Conservation (phyloP, 2,329 filamentous ascomycete species). For the Diaporthe aspalathi region DNA sequence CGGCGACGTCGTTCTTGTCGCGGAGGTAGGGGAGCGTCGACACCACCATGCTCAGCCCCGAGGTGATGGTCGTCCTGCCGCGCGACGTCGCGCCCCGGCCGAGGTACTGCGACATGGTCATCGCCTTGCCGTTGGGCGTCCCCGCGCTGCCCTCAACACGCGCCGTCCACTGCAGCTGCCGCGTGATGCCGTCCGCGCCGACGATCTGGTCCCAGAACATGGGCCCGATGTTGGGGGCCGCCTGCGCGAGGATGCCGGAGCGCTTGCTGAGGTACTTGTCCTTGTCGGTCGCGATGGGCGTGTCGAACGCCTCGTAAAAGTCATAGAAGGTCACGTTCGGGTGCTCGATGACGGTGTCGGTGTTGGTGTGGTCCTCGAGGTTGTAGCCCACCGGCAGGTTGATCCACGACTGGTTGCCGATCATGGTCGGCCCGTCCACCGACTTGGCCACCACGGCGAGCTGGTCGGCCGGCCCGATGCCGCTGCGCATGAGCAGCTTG, state of each 20-base stretch:
- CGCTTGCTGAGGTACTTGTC: constrained; percentile 59
- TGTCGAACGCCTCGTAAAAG: constrained; percentile 71
- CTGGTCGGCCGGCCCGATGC: constrained; percentile 74
- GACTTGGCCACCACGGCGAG: constrained; percentile 63
- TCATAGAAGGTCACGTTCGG: constrained; percentile 68
- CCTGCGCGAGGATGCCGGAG: constrained; percentile 71
- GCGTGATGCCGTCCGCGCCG: constrained; percentile 68
- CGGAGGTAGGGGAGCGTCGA: constrained; percentile 69
- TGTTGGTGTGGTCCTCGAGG: constrained; percentile 65
- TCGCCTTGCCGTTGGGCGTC: constrained; percentile 50
- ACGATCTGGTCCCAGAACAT: constrained; percentile 70
- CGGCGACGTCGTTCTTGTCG: constrained; percentile 68
- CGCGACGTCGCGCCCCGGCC: constrained; percentile 72
- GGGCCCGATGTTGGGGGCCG: constrained; percentile 73
- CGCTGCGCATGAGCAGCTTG: constrained; percentile 74
- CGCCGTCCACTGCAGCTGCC: constrained; percentile 75
- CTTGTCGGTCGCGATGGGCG: constrained; percentile 57
- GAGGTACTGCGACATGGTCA: constrained; percentile 71
- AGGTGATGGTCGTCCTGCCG: constrained; percentile 70
- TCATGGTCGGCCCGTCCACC: constrained; percentile 63
- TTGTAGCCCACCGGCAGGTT: constrained; percentile 68
- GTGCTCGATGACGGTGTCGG: constrained; percentile 58
- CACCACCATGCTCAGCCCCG: constrained; percentile 67
- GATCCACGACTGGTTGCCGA: constrained; percentile 64
- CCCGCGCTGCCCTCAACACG: constrained; percentile 53